Conservation (phyloP, 192 early-diverging fungal genomes). For the Coemansia sp. region DNA sequence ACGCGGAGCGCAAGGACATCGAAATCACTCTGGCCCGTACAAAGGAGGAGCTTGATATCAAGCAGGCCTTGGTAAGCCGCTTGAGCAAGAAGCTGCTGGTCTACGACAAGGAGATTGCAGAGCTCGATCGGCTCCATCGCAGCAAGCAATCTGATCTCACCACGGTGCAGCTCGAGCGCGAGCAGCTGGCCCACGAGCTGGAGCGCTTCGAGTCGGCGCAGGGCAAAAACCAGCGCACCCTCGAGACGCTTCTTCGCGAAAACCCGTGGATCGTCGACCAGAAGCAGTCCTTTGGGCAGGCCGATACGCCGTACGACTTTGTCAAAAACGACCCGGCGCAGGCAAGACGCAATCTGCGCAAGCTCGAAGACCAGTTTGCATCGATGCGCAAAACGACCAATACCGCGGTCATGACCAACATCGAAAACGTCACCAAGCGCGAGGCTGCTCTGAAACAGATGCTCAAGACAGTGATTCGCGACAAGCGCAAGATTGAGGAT, state of each 20-base stretch:
- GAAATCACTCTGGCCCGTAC: constrained; percentile 46
- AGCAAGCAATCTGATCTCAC: constrained; percentile 63
- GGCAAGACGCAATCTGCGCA: constrained; percentile 67
- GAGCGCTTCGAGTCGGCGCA: constrained; percentile 68
- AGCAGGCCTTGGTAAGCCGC: constrained; percentile 57
- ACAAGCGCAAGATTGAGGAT: constrained; percentile 94
- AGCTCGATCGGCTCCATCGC: constrained; percentile 65
- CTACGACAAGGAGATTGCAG: constrained; percentile 76
- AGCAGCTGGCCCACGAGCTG: constrained; percentile 75
- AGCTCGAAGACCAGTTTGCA: constrained; percentile 75
- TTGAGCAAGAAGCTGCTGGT: constrained; percentile 66
- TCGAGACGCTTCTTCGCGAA: constrained; percentile 55
- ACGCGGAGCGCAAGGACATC: constrained; percentile 52
- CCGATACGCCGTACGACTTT: constrained; percentile 83
- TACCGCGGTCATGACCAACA: constrained; percentile 91
- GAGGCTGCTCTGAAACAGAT: constrained; percentile 79
- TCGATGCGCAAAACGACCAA: constrained; percentile 83
- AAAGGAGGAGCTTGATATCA: constrained; percentile 51
- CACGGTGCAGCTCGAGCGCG: constrained; percentile 72
- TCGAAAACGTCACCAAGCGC: constrained; percentile 90
- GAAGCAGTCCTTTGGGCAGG: constrained; percentile 84
- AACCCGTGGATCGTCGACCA: constrained; percentile 88
- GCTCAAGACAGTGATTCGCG: constrained; percentile 83
- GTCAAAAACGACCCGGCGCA: constrained; percentile 68
- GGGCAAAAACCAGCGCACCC: constrained; percentile 42